phyloP scores from a whole-genome alignment of 2,329 filamentous ascomycete species.

The Coleophoma crateriformis region DNA sequence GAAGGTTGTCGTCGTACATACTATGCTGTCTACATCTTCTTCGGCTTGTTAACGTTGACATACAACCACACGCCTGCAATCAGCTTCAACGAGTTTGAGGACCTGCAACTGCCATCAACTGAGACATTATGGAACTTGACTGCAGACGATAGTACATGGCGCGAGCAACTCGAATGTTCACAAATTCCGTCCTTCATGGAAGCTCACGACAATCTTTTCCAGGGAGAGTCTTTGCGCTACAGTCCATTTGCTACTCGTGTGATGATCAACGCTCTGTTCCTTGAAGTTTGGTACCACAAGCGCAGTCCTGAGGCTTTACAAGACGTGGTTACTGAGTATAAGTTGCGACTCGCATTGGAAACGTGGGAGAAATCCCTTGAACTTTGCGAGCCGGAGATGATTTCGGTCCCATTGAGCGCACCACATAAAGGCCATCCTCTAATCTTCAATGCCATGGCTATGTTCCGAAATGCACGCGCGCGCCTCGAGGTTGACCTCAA shows the following conservation, averaged over 20 bases:
- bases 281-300: conserved; percentile 99
- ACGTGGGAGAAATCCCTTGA: conserved; percentile 99
- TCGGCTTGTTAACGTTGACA: conserved; percentile 86
- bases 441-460: conserved; percentile 96
- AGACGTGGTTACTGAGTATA: conserved; percentile 97
- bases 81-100: conserved; percentile 97
- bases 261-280: conserved; percentile 97
- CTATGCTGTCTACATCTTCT: conserved; percentile 99
- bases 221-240: conserved; percentile 84
- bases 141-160: conserved; percentile 76
- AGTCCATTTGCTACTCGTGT: conserved; percentile 95
- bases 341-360: conserved; percentile 88
- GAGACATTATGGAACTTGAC: conserved; percentile 92
- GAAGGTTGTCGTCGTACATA: conserved; percentile 95
- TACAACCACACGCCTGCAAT: conserved; percentile 98
- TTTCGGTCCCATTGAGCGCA: conserved; percentile 83
- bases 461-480: conserved; percentile 90
- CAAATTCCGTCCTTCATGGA: conserved; percentile 83
- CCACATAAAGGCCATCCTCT: conserved; percentile 94
- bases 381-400: conserved; percentile 84
- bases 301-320: conserved; percentile 95
- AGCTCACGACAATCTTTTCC: conserved; percentile 92
- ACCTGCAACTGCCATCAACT: conserved; percentile 84
- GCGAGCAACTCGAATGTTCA: conserved; percentile 66
- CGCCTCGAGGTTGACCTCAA: conserved; percentile 94